These are phyloP conservation scores for Metschnikowia rubicola DNA, from an alignment of 805 yeast species.

Conservation along the genomic window DNA sequence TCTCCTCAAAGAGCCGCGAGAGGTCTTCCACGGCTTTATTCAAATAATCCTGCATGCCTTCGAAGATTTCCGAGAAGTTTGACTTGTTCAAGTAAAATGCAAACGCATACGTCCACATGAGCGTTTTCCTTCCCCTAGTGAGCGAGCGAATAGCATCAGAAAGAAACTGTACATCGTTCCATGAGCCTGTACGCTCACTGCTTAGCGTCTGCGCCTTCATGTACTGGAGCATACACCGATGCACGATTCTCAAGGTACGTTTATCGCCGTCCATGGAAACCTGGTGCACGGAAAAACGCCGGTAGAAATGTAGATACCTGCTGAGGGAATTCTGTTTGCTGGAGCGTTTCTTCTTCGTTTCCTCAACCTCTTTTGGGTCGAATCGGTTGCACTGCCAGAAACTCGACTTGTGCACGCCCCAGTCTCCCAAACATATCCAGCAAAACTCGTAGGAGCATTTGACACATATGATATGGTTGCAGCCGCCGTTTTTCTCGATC, in stretches of 20 bases:
- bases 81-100: slow-evolving; percentile 60
- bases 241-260: slow-evolving; percentile 58
- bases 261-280: slow-evolving; percentile 71
- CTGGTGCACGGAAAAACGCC: slow-evolving; percentile 72
- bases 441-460: slow-evolving; percentile 81
- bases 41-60: slow-evolving; percentile 63
- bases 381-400: slow-evolving; percentile 67
- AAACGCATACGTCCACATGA: slow-evolving; percentile 90
- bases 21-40: slow-evolving; percentile 66
- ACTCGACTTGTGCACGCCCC: slow-evolving; percentile 65
- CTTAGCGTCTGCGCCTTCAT: slow-evolving; percentile 53
- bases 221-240: slow-evolving; percentile 56
- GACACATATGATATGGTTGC: slow-evolving; percentile 91
- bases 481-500: slow-evolving; percentile 94
- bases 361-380: slow-evolving; percentile 32
- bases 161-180: slow-evolving; percentile 86
- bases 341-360: slow-evolving; percentile 40
- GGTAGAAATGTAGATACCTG: slow-evolving; percentile 72
- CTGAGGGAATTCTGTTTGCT: slow-evolving; percentile 48
- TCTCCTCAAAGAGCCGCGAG: slow-evolving; percentile 54
- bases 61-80: slow-evolving; percentile 60
- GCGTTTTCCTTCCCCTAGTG: slow-evolving; percentile 64
- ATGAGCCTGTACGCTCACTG: slow-evolving; percentile 40
- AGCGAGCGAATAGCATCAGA: slow-evolving; percentile 67
- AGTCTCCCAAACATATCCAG: slow-evolving; percentile 83